phyloP scores from a whole-genome alignment of 345 rosid species.

The Hypericum perforatum region DNA sequence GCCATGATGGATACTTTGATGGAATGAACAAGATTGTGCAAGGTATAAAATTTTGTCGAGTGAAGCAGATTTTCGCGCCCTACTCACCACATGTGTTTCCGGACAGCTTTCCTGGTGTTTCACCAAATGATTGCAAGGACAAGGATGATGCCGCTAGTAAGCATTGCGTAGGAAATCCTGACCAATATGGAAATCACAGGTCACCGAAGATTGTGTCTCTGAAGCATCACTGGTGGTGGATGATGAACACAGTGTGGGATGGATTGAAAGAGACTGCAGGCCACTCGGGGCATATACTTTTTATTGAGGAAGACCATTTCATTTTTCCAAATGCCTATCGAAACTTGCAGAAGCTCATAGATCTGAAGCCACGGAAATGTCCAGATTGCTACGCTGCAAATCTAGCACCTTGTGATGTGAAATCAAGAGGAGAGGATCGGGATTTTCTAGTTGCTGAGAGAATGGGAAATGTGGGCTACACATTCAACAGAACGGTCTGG shows the following conservation, averaged over 20 bases:
- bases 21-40: slow-evolving; percentile 79
- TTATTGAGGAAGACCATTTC: slow-evolving; percentile 97
- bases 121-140: slow-evolving; percentile 51
- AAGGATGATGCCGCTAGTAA: slow-evolving; percentile 50
- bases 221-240: slow-evolving; percentile 99
- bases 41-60: slow-evolving; percentile 72
- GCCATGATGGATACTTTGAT: slow-evolving; percentile 88
- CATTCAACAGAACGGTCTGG: slow-evolving; percentile 82
- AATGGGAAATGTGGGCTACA: slow-evolving; percentile 90
- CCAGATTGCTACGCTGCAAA: slow-evolving; percentile 87
- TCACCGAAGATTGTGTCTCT: slow-evolving; percentile 76
- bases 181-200: slow-evolving; percentile 91
- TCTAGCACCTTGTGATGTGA: slow-evolving; percentile 87
- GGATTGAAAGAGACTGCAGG: slow-evolving; percentile 64
- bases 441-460: slow-evolving; percentile 72
- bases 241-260: slow-evolving; percentile 99
- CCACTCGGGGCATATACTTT: slow-evolving; percentile 65
- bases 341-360: slow-evolving; percentile 61
- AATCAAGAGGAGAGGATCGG: slow-evolving; percentile 74
- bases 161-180: slow-evolving; percentile 65
- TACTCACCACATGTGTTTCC: slow-evolving; percentile 73
- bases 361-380: slow-evolving; percentile 58
- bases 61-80: slow-evolving; percentile 81
- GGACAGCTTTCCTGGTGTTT: slow-evolving; percentile 57
- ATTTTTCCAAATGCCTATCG: slow-evolving; percentile 87